phyloP scores from a whole-genome alignment of 1,284 basidiomycete genomes.

The Ustilago cynodontis region DNA sequence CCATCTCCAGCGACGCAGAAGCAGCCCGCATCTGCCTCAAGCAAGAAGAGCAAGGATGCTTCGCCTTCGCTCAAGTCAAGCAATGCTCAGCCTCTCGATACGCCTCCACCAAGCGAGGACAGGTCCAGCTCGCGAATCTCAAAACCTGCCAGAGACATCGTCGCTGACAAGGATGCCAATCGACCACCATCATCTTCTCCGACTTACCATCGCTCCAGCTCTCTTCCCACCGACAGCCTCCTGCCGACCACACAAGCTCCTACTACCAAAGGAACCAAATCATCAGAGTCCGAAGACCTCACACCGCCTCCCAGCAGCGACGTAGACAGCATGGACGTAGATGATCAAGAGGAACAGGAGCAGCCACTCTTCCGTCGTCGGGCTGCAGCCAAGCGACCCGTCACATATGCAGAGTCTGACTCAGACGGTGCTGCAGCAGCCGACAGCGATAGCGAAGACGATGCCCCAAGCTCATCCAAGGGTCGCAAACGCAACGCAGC shows the following conservation, averaged over 20 bases:
- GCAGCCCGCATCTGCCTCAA: not conserved
- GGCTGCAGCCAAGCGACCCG: constrained; percentile 45
- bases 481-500: constrained; percentile 18
- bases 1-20: constrained; percentile 7
- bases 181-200: constrained; percentile 36
- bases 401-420: constrained; percentile 59
- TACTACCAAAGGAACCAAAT: not conserved
- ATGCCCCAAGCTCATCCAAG: constrained; percentile 22
- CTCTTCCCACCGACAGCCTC: constrained; percentile 35
- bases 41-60: constrained; percentile 8
- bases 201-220: constrained; percentile 41
- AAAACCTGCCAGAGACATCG: constrained; percentile 1
- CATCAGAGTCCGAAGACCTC: constrained; percentile 40
- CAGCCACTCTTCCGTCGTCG: constrained; percentile 50
- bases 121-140: constrained; percentile 26
- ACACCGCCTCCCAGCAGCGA: constrained; percentile 50
- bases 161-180: constrained; percentile 1
- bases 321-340: constrained; percentile 36
- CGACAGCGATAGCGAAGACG: constrained; percentile 43
- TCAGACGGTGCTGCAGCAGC: constrained; percentile 41
- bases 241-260: constrained; percentile 16
- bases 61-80: constrained; percentile 14
- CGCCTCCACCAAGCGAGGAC: constrained; percentile 43
- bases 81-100: constrained; percentile 34
- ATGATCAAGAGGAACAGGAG: constrained; percentile 43